phyloP scores from a whole-genome alignment of 2,329 filamentous ascomycete genomes.

The Colletotrichum sp. region DNA sequence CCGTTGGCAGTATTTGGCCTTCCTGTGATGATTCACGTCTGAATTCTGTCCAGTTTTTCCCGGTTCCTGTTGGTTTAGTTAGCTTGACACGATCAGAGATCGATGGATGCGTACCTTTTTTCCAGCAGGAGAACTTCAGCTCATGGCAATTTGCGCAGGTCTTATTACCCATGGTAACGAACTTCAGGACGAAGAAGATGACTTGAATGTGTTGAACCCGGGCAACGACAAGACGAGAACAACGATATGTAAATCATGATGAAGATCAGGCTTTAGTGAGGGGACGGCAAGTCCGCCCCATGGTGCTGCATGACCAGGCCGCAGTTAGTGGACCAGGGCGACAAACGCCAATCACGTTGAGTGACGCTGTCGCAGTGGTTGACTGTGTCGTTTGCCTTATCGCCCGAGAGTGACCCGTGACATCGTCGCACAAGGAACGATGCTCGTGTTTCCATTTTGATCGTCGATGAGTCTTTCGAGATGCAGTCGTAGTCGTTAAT shows the following conservation, averaged over 20 bases:
- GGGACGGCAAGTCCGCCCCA: neutral
- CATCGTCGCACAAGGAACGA: neutral
- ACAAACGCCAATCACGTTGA: neutral
- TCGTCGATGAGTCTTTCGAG: neutral
- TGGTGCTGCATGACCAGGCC: neutral
- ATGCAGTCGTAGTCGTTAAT: neutral
- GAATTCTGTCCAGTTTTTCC: neutral
- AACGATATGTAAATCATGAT: neutral
- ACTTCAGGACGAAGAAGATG: neutral
- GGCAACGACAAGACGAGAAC: neutral
- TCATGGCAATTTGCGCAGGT: neutral
- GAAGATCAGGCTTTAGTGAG: neutral
- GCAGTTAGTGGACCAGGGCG: neutral
- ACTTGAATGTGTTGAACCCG: neutral
- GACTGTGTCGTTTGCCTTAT: neutral
- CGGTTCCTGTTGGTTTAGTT: neutral
- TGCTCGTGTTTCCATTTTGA: neutral
- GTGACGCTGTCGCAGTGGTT: neutral
- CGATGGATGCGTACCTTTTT: neutral
- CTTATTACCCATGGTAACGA: neutral
- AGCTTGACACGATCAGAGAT: neutral
- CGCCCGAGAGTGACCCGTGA: neutral
- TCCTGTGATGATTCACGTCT: neutral
- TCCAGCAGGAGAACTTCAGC: neutral
- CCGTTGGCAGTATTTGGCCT: neutral